Percentiles rank a stretch among this genome's conserved stretches.
phyloP scores from a whole-genome alignment of 106 monocot species.

The Agapanthus africanus region DNA sequence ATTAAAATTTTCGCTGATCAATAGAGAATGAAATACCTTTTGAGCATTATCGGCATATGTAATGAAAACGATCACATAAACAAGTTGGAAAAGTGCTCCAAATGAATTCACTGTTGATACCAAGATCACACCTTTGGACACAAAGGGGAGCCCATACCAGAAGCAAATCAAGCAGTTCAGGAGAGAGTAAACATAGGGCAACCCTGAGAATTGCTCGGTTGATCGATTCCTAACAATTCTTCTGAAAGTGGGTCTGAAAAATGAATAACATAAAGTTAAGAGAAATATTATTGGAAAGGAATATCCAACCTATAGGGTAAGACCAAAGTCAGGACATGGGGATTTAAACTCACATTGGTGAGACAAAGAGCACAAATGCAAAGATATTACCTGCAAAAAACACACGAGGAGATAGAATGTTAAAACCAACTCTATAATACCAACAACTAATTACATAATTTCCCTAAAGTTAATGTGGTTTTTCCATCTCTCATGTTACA shows the following conservation, averaged over 20 bases:
- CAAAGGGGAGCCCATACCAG: slow-evolving; percentile 87
- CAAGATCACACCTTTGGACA: slow-evolving; percentile 66
- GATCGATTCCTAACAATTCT: slow-evolving; percentile 65
- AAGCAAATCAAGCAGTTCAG: slow-evolving; percentile 62
- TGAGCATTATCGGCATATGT: slow-evolving; percentile 33
- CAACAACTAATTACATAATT: too few relatives aligned
- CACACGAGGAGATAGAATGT: background rate
- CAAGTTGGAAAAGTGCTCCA: slow-evolving; percentile 79
- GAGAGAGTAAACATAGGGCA: slow-evolving; percentile 20
- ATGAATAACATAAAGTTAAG: background rate
- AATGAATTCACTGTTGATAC: slow-evolving; percentile 81
- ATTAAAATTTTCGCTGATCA: background rate
- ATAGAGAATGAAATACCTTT: slow-evolving; percentile 33
- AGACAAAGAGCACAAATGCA: slow-evolving; percentile 78
- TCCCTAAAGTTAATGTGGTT: too few relatives aligned
- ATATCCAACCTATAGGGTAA: background rate
- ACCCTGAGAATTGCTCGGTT: slow-evolving; percentile 69
- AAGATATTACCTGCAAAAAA: slow-evolving; percentile 81
- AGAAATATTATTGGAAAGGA: background rate
- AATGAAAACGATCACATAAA: slow-evolving; percentile 64
- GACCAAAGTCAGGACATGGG: background rate
- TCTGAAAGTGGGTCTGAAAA: slow-evolving; percentile 57
- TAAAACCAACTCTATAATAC: background rate
- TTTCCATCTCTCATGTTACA: too few relatives aligned
- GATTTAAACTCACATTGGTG: slow-evolving; percentile 68